phyloP scores from a whole-genome alignment of 129 eudicot genomes.

The Saposhnikovia divaricata region DNA sequence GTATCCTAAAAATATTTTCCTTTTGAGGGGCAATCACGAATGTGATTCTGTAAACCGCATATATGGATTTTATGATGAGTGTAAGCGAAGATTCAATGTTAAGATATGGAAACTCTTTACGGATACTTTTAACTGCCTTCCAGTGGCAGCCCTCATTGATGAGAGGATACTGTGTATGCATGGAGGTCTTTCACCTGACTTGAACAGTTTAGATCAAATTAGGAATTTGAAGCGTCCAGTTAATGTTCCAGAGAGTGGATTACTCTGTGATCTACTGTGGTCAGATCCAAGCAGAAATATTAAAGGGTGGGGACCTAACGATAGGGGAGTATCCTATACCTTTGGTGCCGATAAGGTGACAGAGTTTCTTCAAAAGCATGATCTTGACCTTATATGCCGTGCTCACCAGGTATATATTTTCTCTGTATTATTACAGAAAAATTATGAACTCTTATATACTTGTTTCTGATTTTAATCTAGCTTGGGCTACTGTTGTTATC shows the following conservation, averaged over 20 bases:
- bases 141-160: conserved; percentile 12
- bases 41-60: conserved; percentile 8
- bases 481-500: not conserved
- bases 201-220: conserved; percentile 11
- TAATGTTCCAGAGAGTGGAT: conserved; percentile 58
- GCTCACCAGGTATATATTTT: conserved; percentile 56
- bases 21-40: conserved; percentile 13
- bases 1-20: conserved; percentile 12
- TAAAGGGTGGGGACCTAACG: conserved; percentile 65
- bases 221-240: conserved; percentile 19
- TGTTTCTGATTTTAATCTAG: not conserved
- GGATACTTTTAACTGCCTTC: conserved; percentile 16
- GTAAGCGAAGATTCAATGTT: conserved; percentile 22
- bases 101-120: conserved; percentile 17
- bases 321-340: conserved; percentile 66
- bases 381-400: conserved; percentile 64
- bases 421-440: not conserved
- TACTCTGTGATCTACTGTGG: conserved; percentile 62
- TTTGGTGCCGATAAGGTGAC: conserved; percentile 58
- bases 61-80: conserved; percentile 19
- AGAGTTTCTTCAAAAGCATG: conserved; percentile 50
- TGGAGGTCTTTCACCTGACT: conserved; percentile 11
- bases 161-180: conserved; percentile 15
- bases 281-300: conserved; percentile 54
- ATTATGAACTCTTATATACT: not conserved